These are phyloP conservation scores for Aureobasidium leucospermi DNA, from an alignment of 2,329 filamentous ascomycete genomes.

Conservation along the genomic window DNA sequence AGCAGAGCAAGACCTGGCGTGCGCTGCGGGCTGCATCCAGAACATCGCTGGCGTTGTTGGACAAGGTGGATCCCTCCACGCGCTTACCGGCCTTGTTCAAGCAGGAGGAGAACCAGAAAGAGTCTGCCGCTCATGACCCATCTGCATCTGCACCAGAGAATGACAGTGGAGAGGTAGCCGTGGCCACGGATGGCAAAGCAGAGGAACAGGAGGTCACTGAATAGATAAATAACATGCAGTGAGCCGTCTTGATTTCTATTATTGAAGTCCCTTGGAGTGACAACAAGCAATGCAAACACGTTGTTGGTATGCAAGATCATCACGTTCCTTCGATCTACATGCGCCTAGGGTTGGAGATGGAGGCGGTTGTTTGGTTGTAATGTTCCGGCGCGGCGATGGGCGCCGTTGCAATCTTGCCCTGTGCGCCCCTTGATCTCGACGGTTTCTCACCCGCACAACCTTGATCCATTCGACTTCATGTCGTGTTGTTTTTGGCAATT, in stretches of 20 bases:
- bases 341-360: constrained; percentile 9
- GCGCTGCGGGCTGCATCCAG: constrained; percentile 73
- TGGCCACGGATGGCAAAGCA: constrained; percentile 12
- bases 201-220: not conserved
- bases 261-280: not conserved
- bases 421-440: not conserved
- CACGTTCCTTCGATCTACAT: constrained; percentile 8
- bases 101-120: constrained; percentile 20
- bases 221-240: constrained; percentile 9
- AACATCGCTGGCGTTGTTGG: constrained; percentile 67
- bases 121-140: not conserved
- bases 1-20: constrained; percentile 85
- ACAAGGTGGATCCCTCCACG: constrained; percentile 78
- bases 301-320: constrained; percentile 9
- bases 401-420: constrained; percentile 12
- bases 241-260: not conserved
- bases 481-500: not conserved
- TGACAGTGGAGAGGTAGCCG: constrained; percentile 14
- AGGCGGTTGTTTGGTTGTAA: constrained; percentile 6
- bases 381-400: not conserved
- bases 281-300: constrained; percentile 1
- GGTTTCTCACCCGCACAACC: not conserved
- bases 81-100: constrained; percentile 51
- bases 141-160: not conserved
- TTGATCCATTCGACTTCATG: constrained; percentile 1